phyloP scores from a whole-genome alignment of 805 yeast species.

The Metschnikowia borealis region DNA sequence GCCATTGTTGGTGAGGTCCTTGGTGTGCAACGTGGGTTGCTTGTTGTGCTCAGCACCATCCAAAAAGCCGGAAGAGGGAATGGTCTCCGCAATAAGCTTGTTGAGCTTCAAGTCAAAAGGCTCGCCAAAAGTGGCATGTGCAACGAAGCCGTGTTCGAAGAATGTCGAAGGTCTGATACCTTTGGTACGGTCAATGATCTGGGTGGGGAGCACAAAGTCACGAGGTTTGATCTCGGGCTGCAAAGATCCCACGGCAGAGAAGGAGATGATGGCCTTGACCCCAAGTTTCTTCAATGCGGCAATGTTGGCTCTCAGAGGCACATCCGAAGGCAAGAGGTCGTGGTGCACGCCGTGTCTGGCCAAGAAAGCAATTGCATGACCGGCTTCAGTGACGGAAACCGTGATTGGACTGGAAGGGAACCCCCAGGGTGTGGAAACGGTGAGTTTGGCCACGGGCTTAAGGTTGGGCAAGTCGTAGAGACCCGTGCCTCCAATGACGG shows the following conservation, averaged over 20 bases:
- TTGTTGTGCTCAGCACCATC: slow-evolving; percentile 44
- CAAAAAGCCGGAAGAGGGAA: slow-evolving; percentile 46
- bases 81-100: slow-evolving; percentile 52
- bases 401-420: slow-evolving; percentile 92
- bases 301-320: slow-evolving; percentile 90
- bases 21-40: slow-evolving; percentile 56
- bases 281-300: slow-evolving; percentile 90
- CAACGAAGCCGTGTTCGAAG: slow-evolving; percentile 90
- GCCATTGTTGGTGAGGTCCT: slow-evolving; percentile 49
- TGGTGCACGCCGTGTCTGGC: slow-evolving; percentile 94
- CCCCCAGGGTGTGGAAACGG: slow-evolving; percentile 95
- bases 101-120: slow-evolving; percentile 83
- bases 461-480: slow-evolving; percentile 79
- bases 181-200: slow-evolving; percentile 94
- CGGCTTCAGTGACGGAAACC: slow-evolving; percentile 69
- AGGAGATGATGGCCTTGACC: slow-evolving; percentile 84
- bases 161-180: slow-evolving; percentile 88
- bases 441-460: slow-evolving; percentile 78
- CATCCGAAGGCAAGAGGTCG: slow-evolving; percentile 85
- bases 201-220: slow-evolving; percentile 95
- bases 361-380: slow-evolving; percentile 86
- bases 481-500: slow-evolving; percentile 98
- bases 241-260: slow-evolving; percentile 94
- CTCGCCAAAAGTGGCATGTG: slow-evolving; percentile 96
- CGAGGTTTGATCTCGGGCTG: slow-evolving; percentile 87